Base-by-base conservation (phyloP, 768 basidiomycete species). In the Naganishia antarctica region DNA sequence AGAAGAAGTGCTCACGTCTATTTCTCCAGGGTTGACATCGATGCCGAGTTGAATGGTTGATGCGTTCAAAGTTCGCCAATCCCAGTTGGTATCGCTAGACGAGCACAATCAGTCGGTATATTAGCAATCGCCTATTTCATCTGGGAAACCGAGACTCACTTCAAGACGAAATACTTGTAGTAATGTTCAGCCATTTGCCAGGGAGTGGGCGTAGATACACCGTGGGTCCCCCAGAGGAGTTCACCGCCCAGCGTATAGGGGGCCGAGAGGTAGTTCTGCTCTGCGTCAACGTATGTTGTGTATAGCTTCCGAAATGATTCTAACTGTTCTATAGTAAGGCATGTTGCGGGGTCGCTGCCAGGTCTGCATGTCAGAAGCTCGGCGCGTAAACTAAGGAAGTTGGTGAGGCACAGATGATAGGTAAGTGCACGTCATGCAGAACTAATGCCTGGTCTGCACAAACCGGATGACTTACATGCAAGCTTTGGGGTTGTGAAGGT, bases 11-110 rank as follows among this genome's bases (percentile, higher is more conserved):
- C 50, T 51, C 28, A 51, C 50, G 13, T 51, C 50, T 18, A 51
- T 51, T n/a, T 34, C 50, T 34, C 50, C 31, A 2, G 50, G 50
- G 13, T 51, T 51, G 31, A 34, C n/a, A 37, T 51, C 31, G 16
- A 31, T 51, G 12, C 50, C 50, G 1, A 51, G 50, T 31, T 51
- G 50, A 34, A 51, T 32, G 5, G 50, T 51, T 9, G 31, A 34
- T 3, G 50, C 31, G 50, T 51, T 34, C 16, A 51, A 31, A n/a
- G 50, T 51, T n/a, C 6, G 12, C 50, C 50, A 51, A 26, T 51
- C 50, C 50, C 50, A 51, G 48, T 49, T 49, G 26, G 48, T 49
- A 49, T 49, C 48, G 48, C 48, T 49, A 29, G 11, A 49, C 2
- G 5, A 48, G 5, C 8, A 1, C 18, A 25, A 16, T 29, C 6